Base-by-base conservation (phyloP, 1,139 yeast species). In the Meyerozyma carpophila region DNA sequence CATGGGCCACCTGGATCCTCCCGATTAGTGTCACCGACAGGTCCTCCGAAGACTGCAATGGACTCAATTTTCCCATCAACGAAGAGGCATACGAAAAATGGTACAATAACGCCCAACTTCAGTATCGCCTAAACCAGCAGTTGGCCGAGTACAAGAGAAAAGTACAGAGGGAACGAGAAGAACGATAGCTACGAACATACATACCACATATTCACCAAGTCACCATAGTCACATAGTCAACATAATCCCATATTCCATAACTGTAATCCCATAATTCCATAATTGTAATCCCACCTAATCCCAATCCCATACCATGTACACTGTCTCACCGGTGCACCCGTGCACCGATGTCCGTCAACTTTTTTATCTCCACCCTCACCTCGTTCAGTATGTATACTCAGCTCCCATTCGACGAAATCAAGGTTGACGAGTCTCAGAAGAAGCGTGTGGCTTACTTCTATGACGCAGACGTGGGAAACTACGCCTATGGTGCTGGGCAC, bases 401-500 rank as follows among this genome's bases (percentile, higher is more conserved):
- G 52, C 62, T 69, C 45, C 77, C 77, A 41, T 73, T 73, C 56
- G 77, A 72, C 56, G 77, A 72, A 42, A 55, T 72, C 45, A 64
- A 66, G 49, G 75, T 70, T 37, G 67, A 69, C 51, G 64, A 72
- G 24, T 62, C 57, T 41, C 66, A 67, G 44, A 71, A 70, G 55
- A 71, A 69, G 49, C 54, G 77, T 42, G 73, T 72, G 45, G 77
- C 77, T 7, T 72, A 72, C 54, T 72, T 72, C 57, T 72, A 72
- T 51, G 77, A 72, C 52, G 75, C 95, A 37, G 98, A 93, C 63
- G 96, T 93, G 42, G 98, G 98, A 32, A 93, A 93, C 68, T 93
- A 91, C 65, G 96, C 97, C 39, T 93, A 93, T 62, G 98, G 98
- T 47, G 94, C 97, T 8, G 97, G 97, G 26, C 98, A 93, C 65